These are phyloP conservation scores for Hsuehochloa calcarea DNA, from an alignment of 176 grass and related monocot species.

Conservation along the genomic window DNA sequence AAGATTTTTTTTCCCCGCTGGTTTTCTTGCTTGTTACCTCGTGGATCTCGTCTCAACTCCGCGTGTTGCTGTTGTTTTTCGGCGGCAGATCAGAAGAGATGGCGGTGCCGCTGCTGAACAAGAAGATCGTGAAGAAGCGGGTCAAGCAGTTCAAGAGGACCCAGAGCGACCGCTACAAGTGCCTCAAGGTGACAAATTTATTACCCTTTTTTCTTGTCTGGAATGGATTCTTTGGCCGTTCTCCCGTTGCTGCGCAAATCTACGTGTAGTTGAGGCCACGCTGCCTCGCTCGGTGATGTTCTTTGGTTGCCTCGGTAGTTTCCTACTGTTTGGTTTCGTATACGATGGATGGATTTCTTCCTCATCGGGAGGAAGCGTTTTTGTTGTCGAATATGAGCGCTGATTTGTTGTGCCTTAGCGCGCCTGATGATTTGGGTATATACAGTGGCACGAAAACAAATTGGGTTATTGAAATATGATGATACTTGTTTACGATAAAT, in stretches of 20 bases:
- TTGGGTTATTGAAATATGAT: background rate
- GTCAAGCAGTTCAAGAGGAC: slow-evolving; percentile 75
- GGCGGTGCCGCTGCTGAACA: slow-evolving; percentile 67
- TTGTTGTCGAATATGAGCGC: background rate
- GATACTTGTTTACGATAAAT: background rate
- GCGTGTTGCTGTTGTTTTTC: background rate
- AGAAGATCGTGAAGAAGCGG: slow-evolving; percentile 82
- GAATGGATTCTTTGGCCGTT: background rate
- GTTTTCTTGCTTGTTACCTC: background rate
- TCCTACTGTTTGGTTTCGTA: background rate
- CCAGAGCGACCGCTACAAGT: slow-evolving; percentile 73
- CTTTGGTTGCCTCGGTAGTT: background rate
- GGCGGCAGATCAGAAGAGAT: slow-evolving; percentile 24
- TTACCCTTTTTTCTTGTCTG: background rate
- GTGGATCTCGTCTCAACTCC: background rate
- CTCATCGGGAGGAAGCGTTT: background rate
- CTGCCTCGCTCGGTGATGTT: background rate
- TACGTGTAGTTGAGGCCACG: background rate
- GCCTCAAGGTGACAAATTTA: slow-evolving; percentile 51
- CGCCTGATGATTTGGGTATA: background rate
- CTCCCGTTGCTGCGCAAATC: background rate
- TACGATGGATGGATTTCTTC: background rate
- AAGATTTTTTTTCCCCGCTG: background rate
- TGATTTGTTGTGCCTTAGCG: background rate
- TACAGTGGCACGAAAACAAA: background rate